A percentile compares a stretch with the other conserved stretches of the same genome.
Conservation (phyloP, 164 flowering plant genomes). For the Aristolochia californica region DNA sequence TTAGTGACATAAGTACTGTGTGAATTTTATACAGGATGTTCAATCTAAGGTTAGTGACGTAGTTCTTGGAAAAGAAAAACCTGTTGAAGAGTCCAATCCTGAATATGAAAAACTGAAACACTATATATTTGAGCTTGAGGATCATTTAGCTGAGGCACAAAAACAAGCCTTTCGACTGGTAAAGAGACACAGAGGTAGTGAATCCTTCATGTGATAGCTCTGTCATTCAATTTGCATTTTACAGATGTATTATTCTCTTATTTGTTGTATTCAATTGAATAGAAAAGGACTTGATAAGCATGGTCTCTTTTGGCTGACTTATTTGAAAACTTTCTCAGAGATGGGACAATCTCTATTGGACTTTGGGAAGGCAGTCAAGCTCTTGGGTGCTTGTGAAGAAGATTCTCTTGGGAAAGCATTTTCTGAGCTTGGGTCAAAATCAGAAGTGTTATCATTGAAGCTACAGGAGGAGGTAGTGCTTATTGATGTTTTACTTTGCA, state of each 20-base stretch:
- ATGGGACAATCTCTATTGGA: conserved; percentile 81
- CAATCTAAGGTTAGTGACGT: conserved; percentile 92
- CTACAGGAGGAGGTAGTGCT: conserved; percentile 72
- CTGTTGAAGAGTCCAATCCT: conserved; percentile 88
- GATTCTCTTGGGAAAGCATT: conserved; percentile 82
- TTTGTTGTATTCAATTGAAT: neutral
- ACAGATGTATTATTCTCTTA: too few species aligned
- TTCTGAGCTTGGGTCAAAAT: conserved; percentile 77
- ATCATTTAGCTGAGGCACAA: conserved; percentile 92
- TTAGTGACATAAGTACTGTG: neutral
- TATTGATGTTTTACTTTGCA: neutral
- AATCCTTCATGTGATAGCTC: neutral
- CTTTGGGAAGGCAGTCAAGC: conserved; percentile 89
- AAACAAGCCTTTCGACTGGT: conserved; percentile 96
- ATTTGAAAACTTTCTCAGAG: conserved; percentile 32
- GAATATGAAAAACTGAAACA: conserved; percentile 85
- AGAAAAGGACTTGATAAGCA: neutral
- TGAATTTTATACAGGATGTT: conserved; percentile 55
- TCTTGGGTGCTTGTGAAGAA: conserved; percentile 80
- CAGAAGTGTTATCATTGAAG: conserved; percentile 68
- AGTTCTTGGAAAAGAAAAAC: conserved; percentile 95
- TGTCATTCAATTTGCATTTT: neutral
- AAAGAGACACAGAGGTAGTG: conserved; percentile 89
- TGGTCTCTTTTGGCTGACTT: neutral
- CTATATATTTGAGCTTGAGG: conserved; percentile 89